These are phyloP conservation scores for Ceratocystis ficicola DNA, from an alignment of 2,329 filamentous ascomycete species.

Conservation along the genomic window DNA sequence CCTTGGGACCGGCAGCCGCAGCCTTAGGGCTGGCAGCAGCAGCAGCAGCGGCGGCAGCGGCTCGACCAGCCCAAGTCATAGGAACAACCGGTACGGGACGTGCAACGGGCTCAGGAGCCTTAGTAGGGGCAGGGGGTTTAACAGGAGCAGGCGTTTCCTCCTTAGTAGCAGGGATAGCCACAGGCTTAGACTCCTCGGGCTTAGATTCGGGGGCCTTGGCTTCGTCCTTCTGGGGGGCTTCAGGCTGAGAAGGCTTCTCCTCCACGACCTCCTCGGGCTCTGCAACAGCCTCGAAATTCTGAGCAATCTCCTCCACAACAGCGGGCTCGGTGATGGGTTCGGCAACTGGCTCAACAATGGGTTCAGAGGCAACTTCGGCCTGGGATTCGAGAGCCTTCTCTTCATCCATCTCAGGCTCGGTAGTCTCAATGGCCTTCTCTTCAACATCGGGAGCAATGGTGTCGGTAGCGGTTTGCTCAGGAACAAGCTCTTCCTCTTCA, in stretches of 20 bases:
- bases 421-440: conserved; percentile 27
- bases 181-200: conserved; percentile 8
- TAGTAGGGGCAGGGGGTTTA: conserved; percentile 35
- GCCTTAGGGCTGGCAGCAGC: conserved; percentile 29
- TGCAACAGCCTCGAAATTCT: conserved; percentile 50
- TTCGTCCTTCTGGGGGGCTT: conserved; percentile 13
- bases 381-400: conserved; percentile 31
- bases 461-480: conserved; percentile 29
- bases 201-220: conserved; percentile 10
- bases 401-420: conserved; percentile 28
- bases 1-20: conserved; percentile 42
- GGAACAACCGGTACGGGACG: conserved; percentile 44
- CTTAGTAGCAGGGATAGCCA: conserved; percentile 38
- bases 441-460: conserved; percentile 28
- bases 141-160: conserved; percentile 48
- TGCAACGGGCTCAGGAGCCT: conserved; percentile 39
- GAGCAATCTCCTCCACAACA: conserved; percentile 43
- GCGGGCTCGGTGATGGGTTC: conserved; percentile 37
- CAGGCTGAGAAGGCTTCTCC: conserved; percentile 25
- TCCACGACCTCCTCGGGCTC: conserved; percentile 47
- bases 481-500: conserved; percentile 35
- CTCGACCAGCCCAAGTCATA: conserved; percentile 63
- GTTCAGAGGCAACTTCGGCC: conserved; percentile 27
- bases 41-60: conserved; percentile 37
- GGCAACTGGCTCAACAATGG: conserved; percentile 23